Evolutionary conservation across 1,284 basidiomycete species (phyloP), one percentile per base, ranked within the genome.

Genomic region (Chalciporus piperatoides): DNA sequence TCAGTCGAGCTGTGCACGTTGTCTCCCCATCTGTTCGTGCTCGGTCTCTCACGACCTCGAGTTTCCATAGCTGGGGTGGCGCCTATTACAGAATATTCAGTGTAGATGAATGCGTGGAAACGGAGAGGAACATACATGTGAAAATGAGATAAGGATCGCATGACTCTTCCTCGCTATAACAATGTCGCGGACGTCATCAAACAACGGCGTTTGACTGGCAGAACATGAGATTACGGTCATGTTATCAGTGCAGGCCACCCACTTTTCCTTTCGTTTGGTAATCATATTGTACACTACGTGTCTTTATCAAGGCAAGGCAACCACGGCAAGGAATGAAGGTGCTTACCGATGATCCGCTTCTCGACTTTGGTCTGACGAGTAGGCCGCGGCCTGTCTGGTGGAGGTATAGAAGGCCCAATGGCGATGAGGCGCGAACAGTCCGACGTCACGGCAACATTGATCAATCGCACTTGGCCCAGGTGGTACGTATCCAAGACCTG

Each of bases 171-270:
- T 72, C 38, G 83, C 78, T 19, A 90, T 66, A 0, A 82, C 81
- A 43, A 90, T 80, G 59, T 89, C 83, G 36, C 84, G 80, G 47
- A 90, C 82, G 57, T 90, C 85, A 56, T 88, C 84, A 7, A 89
- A 69, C n/a, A 90, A 81, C 6, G 87, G 88, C 2, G 84, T 85
- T 68, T 85, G 82, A 55, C 87, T 89, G 32, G 32, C 9, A 53
- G 17, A 14, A 4, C 21, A 30, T 6, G n/a, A 35, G 33, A 35
- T 50, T 58, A 35, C 6, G 10, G 8, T 1, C 6, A 35, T 10
- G n/a, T 8, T 4, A 35, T 35, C n/a, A 15, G 7, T 4, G 33
- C 11, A 14, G 15, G 44, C 27, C 33, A 69, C 76, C 17, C 56
- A 89, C 87, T 78, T 84, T 67, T 90, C 88, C 35, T 80, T 76